Evolutionary conservation across 1,284 basidiomycete genomes (phyloP), one percentile per base, ranked within the genome.

Genomic region (Pyrrhoderma noxium): DNA sequence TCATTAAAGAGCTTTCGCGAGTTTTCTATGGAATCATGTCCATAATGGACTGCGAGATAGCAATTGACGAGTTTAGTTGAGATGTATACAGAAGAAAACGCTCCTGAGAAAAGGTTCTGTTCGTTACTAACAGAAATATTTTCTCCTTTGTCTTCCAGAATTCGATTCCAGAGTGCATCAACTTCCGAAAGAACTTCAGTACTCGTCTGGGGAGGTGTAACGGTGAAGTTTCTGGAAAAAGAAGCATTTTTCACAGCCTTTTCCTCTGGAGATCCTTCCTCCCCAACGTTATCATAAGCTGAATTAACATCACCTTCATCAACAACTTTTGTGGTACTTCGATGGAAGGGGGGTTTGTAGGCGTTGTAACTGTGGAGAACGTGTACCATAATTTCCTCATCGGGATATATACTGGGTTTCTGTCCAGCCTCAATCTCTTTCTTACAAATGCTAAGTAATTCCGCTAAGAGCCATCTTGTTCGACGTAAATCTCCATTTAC

Each of bases 401-500:
- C 77, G 11, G 93, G 76, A 38, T 64, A 59, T 13, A 68, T 63
- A 18, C 66, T 5, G 53, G 57, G 58, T 9, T 42, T 27, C n/a
- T 27, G 23, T 4, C 38, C 45, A 22, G 40, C 45, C 7, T 39
- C 21, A 14, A 41, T 36, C 51, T 55, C 56, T 25, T 53, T 56
- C 45, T 55, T 59, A 58, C 57, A 60, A 58, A 60, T 65, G 60
- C 67, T 70, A 11, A 92, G 78, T 68, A 93, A 83, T 70, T 97
- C 92, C 0, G 88, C 89, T 50, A 99, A 70, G 52, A 97, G 86
- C 94, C 93, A 98, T 54, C 94, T 73, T 7, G 85, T 83, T 43
- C 91, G 74, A 8, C 77, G 73, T 8, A 99, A 66, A 65, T 98
- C 95, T 0, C 92, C 89, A 0, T 84, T 72, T 3, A 91, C 73